Evolutionary conservation across 75 land plant genomes (phyloP).

Genomic region (Chamaecyparis obtusa): DNA sequence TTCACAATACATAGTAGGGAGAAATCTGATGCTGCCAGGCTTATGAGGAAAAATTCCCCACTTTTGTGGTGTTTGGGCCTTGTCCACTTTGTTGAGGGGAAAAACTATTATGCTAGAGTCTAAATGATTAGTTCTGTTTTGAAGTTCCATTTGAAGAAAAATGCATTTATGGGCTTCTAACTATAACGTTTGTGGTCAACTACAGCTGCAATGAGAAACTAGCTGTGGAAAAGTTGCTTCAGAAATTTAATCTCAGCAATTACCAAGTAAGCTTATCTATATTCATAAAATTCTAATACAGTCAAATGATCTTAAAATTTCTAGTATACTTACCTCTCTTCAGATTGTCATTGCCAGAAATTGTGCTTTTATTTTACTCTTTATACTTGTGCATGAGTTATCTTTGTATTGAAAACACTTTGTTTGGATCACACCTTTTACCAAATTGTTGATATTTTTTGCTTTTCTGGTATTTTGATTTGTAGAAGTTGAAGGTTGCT

Average conservation of each 20-base stretch:
- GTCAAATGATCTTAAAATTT: not conserved
- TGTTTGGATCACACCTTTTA: not conserved
- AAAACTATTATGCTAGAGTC: not conserved
- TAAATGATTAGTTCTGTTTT: not conserved
- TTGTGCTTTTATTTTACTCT: not conserved
- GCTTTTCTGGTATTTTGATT: not conserved
- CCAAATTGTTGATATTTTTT: not conserved
- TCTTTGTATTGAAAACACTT: not conserved
- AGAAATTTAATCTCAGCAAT: constrained; percentile 61
- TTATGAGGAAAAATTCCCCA: not conserved
- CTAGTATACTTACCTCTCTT: not conserved
- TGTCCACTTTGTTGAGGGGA: not conserved
- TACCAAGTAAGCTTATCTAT: constrained; percentile 52
- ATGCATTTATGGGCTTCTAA: not conserved
- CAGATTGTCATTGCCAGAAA: not conserved
- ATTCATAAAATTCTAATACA: not conserved
- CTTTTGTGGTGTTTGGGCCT: not conserved
- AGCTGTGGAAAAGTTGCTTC: constrained; percentile 52
- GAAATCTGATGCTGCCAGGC: not conserved
- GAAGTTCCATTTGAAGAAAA: not conserved
- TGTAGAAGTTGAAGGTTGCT: not conserved
- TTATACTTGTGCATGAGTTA: not conserved
- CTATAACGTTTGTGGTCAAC: not conserved
- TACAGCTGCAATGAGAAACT: constrained; percentile 63
- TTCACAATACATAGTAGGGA: not conserved